These are phyloP conservation scores for Salmacisia buchloeana DNA, from an alignment of 1,284 basidiomycete genomes.

Conservation along the genomic window DNA sequence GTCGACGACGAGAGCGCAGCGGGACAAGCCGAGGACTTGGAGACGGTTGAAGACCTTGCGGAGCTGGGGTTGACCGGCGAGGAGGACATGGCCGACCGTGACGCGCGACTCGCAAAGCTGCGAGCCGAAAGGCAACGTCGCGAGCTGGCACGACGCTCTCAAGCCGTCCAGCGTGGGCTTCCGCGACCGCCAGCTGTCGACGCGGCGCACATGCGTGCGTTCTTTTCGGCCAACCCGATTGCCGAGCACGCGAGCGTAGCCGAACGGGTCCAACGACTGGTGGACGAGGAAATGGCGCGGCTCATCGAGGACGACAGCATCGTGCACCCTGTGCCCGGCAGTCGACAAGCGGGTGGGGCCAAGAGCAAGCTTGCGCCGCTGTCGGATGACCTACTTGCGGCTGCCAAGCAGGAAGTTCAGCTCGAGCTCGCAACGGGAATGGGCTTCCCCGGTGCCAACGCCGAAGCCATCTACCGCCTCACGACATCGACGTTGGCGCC, in stretches of 20 bases:
- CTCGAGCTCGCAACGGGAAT: slow-evolving; percentile 71
- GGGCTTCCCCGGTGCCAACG: slow-evolving; percentile 76
- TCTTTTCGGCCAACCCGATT: slow-evolving; percentile 35
- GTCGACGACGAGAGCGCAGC: slow-evolving; percentile 75
- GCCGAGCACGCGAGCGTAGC: slow-evolving; percentile 42
- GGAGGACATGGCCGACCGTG: slow-evolving; percentile 81
- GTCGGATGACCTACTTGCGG: slow-evolving; percentile 68
- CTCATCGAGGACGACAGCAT: slow-evolving; percentile 85
- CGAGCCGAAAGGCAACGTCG: slow-evolving; percentile 67
- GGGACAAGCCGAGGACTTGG: slow-evolving; percentile 14
- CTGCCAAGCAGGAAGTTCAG: slow-evolving; percentile 70
- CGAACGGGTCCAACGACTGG: slow-evolving; percentile 60
- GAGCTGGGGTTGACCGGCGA: slow-evolving; percentile 11
- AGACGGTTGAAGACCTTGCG: slow-evolving; percentile 15
- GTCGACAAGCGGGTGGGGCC: slow-evolving; percentile 69
- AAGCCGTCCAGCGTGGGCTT: slow-evolving; percentile 73
- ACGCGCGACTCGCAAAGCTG: slow-evolving; percentile 66
- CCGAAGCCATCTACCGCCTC: slow-evolving; percentile 63
- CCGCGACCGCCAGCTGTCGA: slow-evolving; percentile 84
- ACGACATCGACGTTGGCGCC: slow-evolving; percentile 12
- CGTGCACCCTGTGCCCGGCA: slow-evolving; percentile 77
- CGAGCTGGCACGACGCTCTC: slow-evolving; percentile 71
- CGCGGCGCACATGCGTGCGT: slow-evolving; percentile 60
- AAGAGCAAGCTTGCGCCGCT: slow-evolving; percentile 70
- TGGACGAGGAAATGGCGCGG: slow-evolving; percentile 72